Conservation (phyloP, 768 basidiomycete genomes). For the Suillus discolor region DNA sequence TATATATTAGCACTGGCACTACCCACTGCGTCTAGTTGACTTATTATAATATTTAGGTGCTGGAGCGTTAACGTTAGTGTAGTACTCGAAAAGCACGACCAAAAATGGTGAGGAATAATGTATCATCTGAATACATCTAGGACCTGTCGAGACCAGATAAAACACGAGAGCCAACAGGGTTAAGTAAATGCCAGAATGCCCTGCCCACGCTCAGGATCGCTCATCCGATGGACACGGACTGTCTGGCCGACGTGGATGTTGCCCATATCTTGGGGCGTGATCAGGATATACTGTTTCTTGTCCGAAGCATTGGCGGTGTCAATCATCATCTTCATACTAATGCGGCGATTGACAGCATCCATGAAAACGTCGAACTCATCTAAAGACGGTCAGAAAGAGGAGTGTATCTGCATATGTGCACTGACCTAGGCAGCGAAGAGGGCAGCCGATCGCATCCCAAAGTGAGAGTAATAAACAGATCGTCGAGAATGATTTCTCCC, state of each 20-base stretch:
- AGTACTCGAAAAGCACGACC: neutral
- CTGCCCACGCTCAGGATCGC: constrained; percentile 75
- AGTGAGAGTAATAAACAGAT: constrained; percentile 92
- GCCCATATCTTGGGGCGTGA: constrained; percentile 94
- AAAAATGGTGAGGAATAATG: neutral
- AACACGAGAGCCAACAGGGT: neutral
- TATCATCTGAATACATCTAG: constrained; percentile 1
- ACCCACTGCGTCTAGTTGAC: neutral
- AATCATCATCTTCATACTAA: constrained; percentile 97
- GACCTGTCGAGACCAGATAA: neutral
- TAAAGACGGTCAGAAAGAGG: constrained; percentile 26
- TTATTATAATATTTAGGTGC: neutral
- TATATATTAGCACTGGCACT: neutral
- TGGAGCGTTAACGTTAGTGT: neutral
- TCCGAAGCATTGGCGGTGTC: constrained; percentile 87
- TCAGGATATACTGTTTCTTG: constrained; percentile 91
- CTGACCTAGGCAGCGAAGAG: constrained; percentile 86
- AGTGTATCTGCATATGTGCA: constrained; percentile 5
- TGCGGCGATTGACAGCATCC: constrained; percentile 89
- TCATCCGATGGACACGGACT: constrained; percentile 78
- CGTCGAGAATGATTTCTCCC: constrained; percentile 97
- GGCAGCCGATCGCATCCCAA: constrained; percentile 96
- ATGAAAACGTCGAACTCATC: constrained; percentile 99
- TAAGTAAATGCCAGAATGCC: constrained; percentile 41
- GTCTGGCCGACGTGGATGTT: constrained; percentile 66